Evolutionary conservation across 106 monocot species (phyloP), one percentile per base, ranked within the genome.

Genomic region (Chionographis japonica): DNA sequence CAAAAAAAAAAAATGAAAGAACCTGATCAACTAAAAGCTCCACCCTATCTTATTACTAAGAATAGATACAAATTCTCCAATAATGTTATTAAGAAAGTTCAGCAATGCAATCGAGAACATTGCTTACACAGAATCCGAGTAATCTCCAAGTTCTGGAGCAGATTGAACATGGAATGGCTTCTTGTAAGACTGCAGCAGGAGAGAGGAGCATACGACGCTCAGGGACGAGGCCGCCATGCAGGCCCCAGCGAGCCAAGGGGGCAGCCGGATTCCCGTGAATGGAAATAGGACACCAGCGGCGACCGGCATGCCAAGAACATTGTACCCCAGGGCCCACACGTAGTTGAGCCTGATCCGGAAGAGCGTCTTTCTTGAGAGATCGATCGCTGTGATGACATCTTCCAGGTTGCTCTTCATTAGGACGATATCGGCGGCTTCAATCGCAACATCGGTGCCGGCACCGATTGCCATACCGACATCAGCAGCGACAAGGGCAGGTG

Each of bases 401-500:
- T 83, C 94, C 8, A 94, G 72, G 73, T 83, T 83, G 76, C 87
- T 94, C 75, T 71, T 82, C 82, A 94, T 90, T 11, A 94, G 85
- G 35, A 94, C 94, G 3, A 90, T 56, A 41, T 94, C 94, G 10
- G 94, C 94, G 0, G 94, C 94, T 65, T 94, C 94, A 2, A 94
- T 90, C 0, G 94, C 94, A 8, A 94, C 74, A 58, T 94, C 80
- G 11, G 94, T 94, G 11, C 94, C 94, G 2, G 94, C 94, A 2
- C 90, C 94, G 12, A 94, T 94, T 12, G 94, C 94, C 80, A 94
- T 82, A 8, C 94, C 94, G 2, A 94, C 94, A 52, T 94, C 94
- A 0, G 94, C 87, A 14, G 90, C 87, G 0, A 70, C 85, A 0
- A 94, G 82, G 3, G 87, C 94, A 3, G 87, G 90, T 1, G 94